Conservation (phyloP, 176 grass and related monocot genomes). For the Oryza officinalis region DNA sequence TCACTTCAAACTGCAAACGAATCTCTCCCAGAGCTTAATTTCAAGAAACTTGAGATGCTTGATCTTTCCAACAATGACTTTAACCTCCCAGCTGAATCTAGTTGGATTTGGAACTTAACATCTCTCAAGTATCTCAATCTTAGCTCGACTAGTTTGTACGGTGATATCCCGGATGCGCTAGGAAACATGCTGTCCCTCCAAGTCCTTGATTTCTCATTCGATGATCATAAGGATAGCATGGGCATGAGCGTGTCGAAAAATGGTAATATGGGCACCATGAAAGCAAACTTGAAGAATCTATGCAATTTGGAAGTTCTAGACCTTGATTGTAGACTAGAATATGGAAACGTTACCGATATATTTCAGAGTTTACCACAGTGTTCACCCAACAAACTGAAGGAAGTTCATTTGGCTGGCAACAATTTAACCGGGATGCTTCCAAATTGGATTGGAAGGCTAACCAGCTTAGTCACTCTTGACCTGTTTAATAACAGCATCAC, state of each 20-base stretch:
- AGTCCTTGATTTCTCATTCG: neutral
- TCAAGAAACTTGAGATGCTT: neutral
- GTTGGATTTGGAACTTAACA: slow-evolving; percentile 39
- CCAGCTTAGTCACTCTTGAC: neutral
- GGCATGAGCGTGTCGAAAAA: neutral
- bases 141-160: neutral
- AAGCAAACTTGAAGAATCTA: neutral
- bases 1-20: neutral
- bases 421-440: slow-evolving; percentile 3
- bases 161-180: neutral
- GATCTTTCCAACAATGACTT: neutral
- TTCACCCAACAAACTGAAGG: neutral
- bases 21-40: neutral
- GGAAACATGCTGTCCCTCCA: slow-evolving; percentile 4
- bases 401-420: neutral
- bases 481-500: slow-evolving; percentile 12
- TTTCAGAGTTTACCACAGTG: neutral
- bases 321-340: neutral
- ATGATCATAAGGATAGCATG: neutral
- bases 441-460: neutral
- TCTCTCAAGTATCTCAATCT: neutral
- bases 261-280: neutral
- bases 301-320: neutral
- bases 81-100: neutral
- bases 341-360: slow-evolving; percentile 21